Conservation (phyloP, 164 flowering plant species). For the Sextonia rubra region DNA sequence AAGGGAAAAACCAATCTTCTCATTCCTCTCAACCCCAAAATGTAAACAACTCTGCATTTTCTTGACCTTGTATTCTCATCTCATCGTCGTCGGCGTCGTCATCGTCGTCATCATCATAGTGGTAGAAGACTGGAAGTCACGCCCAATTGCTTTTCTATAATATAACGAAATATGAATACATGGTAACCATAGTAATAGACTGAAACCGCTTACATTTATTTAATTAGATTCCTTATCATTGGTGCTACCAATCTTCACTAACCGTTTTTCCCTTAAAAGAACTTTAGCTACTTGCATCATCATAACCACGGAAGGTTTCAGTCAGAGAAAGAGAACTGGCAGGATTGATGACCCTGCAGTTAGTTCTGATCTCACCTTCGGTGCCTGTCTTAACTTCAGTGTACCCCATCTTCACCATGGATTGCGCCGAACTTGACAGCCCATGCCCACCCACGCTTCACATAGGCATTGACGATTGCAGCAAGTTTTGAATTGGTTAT, state of each 20-base stretch:
- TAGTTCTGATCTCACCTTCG: constrained; percentile 9
- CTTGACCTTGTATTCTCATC: no score
- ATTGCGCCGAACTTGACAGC: constrained; percentile 22
- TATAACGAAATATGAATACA: no score
- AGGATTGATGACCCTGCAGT: constrained; percentile 14
- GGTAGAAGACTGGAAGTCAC: no score
- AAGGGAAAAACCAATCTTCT: no score
- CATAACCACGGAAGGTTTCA: background rate
- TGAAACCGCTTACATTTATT: no score
- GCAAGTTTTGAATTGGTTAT: background rate
- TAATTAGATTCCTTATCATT: background rate
- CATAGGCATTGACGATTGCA: background rate
- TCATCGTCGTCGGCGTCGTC: no score
- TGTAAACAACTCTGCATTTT: no score
- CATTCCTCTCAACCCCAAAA: no score
- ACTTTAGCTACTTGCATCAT: background rate
- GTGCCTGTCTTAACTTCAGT: constrained; percentile 11
- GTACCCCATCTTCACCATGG: constrained; percentile 16
- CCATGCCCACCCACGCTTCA: constrained; percentile 10
- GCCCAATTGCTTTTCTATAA: no score
- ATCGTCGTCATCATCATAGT: no score
- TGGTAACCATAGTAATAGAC: background rate
- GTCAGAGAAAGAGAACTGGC: background rate
- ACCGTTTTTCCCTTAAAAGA: background rate
- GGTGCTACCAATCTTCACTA: background rate